Evolutionary conservation across 768 basidiomycete species (phyloP), one percentile per base, ranked within the genome.

Genomic region (Punctularia strigosozonata): DNA sequence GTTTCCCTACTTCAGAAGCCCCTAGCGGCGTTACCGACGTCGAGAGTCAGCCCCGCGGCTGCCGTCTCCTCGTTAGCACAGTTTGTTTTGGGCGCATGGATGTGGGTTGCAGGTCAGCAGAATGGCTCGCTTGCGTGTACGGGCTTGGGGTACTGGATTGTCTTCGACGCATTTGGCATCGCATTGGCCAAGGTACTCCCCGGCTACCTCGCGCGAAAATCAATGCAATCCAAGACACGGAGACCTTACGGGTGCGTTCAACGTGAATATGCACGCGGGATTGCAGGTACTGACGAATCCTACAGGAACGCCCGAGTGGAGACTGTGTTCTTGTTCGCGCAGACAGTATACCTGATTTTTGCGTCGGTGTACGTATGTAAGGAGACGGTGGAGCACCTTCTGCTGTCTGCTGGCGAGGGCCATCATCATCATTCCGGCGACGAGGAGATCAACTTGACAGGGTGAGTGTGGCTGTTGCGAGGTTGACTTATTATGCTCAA

Each of bases 301-400:
- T 38, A 17, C 41, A 85, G 83, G 40, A 74, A 73, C 42, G 71
- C 73, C 4, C 77, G 86, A 1, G 50, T 80, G 26, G 75, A 76
- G 48, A 82, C 81, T 1, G 71, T 84, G 3, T 54, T 78, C 39
- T 64, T 87, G 56, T 99, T 98, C 50, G 77, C 88, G 1, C 94
- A 97, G 51, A 76, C 78, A 7, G 85, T 99, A 10, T 98, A 95
- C 58, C 66, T 99, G 40, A 77, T 94, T 65, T 99, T 98, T 54
- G 77, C 90, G 0, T 78, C 88, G 0, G 82, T 97, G 2, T 99
- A 98, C 61, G 83, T 98, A 14, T 91, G 89, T 51, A 98, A 99
- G 53, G 95, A 99, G 67, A 85, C 91, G 1, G 68, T 98, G 4
- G 94, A 99, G 59, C 91, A 94, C 59, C 58, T 95, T 28, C 56